These are phyloP conservation scores for Cryptococcus sp. DNA, from an alignment of 1,284 basidiomycete genomes.

Conservation along the genomic window DNA sequence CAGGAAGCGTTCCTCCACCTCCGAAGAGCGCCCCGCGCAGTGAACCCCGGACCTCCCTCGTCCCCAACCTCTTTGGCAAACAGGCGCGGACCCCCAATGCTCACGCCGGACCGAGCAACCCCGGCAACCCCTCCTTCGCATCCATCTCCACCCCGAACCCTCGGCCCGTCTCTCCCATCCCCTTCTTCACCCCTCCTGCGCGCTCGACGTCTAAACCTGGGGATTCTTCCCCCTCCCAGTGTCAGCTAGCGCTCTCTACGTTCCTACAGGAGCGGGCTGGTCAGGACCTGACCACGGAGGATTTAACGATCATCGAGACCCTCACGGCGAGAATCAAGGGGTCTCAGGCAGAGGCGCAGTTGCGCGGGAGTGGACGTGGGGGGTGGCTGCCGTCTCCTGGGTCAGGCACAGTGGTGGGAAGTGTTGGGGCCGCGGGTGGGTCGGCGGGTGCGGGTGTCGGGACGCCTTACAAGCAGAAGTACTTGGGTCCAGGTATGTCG, in stretches of 20 bases:
- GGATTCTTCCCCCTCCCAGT: conserved; percentile 6
- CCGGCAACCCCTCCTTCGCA: background rate
- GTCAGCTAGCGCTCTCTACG: conserved; percentile 27
- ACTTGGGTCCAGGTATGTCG: conserved; percentile 44
- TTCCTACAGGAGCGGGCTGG: conserved; percentile 38
- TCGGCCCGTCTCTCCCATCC: background rate
- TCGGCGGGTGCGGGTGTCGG: background rate
- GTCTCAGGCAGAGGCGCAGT: background rate
- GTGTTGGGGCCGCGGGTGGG: background rate
- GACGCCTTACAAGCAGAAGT: conserved; percentile 18
- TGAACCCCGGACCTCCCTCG: background rate
- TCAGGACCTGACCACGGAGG: conserved; percentile 25
- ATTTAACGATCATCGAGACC: conserved; percentile 32
- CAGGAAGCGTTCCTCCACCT: no score
- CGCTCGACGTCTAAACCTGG: background rate
- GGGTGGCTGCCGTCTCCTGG: conserved; percentile 16
- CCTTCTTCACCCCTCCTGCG: background rate
- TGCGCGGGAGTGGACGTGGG: background rate
- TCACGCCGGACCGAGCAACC: background rate
- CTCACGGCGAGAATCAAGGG: conserved; percentile 18
- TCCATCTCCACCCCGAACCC: background rate
- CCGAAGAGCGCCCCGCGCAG: no score
- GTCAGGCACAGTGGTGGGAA: conserved; percentile 3
- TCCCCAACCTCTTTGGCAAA: background rate
- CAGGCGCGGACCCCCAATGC: background rate